Evolutionary conservation across 805 yeast genomes (phyloP), one percentile per base, ranked within the genome.

Genomic region (Groenewaldozyma salmanticensis): DNA sequence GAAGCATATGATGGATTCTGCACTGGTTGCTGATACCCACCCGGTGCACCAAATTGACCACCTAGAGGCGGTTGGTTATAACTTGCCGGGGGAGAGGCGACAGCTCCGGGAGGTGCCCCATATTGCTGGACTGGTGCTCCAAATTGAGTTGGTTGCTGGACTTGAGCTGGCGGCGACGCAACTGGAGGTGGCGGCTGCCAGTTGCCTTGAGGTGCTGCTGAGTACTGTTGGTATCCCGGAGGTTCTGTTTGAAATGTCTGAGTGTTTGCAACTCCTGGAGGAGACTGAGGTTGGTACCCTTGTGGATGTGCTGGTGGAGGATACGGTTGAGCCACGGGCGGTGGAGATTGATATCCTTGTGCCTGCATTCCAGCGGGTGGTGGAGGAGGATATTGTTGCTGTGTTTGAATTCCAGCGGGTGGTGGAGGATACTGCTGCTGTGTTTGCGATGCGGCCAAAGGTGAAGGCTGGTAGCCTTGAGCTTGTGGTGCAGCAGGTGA

Each of bases 21-120:
- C 31, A n/a, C n/a, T n/a, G 7, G 35, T 29, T 17, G 31, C 22
- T 31, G 20, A n/a, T 5, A 15, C 6, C 13, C 33, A n/a, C 18
- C 18, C 16, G 7, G 13, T 5, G 15, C 7, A 7, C 22, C 33
- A 27, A 37, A 37, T 5, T 18, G 9, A 13, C 33, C 33, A 27
- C 33, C 33, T 11, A 33, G 32, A 11, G 39, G 39, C 16, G 75
- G 80, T 53, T 95, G 85, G 58, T 72, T 78, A 39, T 74, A 79
- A 37, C 72, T 85, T 0, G 88, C 85, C 1, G 64, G 86, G 38
- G 77, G 73, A 47, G 61, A 77, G 17, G 61, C 76, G 47, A 31
- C 16, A 4, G 6, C 29, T 24, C 29, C 29, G 3, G 39, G 39
- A 16, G 16, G 16, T 27, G 3, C 22, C 19, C 29, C 39, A 27